Percentiles rank a stretch among this genome's conserved stretches.
These are phyloP conservation scores for Trichoderma reesei DNA, from an alignment of 495 filamentous ascomycete species.

Conservation along the genomic window DNA sequence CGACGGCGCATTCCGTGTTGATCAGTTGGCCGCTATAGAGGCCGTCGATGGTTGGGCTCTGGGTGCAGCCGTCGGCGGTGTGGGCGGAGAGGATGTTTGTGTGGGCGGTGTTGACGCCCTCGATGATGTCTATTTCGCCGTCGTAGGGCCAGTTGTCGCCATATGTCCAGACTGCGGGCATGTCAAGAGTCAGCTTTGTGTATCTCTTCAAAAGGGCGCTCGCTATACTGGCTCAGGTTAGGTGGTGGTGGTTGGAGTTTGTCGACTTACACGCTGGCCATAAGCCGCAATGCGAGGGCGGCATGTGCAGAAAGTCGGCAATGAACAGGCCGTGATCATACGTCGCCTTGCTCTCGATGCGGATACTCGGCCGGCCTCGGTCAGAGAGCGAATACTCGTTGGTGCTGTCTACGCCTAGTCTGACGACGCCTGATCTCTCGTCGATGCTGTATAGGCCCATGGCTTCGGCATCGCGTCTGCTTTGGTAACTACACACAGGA, in stretches of 20 bases:
- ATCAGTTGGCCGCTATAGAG: neutral
- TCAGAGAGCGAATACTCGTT: conserved; percentile 38
- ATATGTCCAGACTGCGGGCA: conserved; percentile 47
- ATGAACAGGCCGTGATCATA: conserved; percentile 66
- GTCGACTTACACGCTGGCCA: conserved; percentile 43
- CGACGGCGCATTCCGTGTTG: conserved; percentile 3
- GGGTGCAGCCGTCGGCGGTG: conserved; percentile 1
- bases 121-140: conserved; percentile 87
- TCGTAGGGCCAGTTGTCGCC: conserved; percentile 65
- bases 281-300: conserved; percentile 50
- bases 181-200: neutral
- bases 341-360: conserved; percentile 54
- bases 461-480: conserved; percentile 37
- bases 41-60: neutral
- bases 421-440: conserved; percentile 35
- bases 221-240: too few species aligned
- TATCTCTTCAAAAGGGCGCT: neutral
- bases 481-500: conserved; percentile 37
- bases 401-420: conserved; percentile 32
- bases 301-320: conserved; percentile 63
- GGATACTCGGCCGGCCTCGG: conserved; percentile 55
- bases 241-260: too few species aligned
- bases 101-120: conserved; percentile 34
- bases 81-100: conserved; percentile 9
- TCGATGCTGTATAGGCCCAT: conserved; percentile 18